Conservation (phyloP, 129 eudicot species). For the Logfia minima region DNA sequence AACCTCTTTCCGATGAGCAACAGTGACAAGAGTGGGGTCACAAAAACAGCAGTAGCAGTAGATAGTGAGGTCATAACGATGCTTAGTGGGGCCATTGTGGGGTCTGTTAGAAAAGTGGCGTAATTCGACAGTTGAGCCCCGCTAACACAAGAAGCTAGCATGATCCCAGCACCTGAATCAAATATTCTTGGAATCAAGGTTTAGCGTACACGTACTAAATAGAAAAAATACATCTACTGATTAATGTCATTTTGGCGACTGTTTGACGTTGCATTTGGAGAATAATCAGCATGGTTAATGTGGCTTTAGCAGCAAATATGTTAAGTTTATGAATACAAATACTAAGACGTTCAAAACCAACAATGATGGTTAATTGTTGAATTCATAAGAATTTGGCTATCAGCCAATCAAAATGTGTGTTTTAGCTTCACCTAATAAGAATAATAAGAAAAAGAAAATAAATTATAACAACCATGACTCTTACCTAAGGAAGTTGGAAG, state of each 20-base stretch:
- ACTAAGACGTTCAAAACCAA: not conserved
- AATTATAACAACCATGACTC: not conserved
- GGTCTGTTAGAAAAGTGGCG: constrained; percentile 90
- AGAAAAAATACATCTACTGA: not conserved
- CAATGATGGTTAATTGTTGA: not conserved
- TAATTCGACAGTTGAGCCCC: constrained; percentile 98
- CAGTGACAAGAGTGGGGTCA: constrained; percentile 81
- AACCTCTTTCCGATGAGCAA: constrained; percentile 85
- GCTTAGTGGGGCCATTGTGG: constrained; percentile 93
- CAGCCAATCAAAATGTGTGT: not conserved
- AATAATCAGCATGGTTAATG: not conserved
- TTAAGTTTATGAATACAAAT: not conserved
- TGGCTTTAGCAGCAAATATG: not conserved
- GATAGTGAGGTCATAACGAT: constrained; percentile 96
- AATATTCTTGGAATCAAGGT: constrained; percentile 8
- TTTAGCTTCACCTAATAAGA: not conserved
- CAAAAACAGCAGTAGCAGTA: constrained; percentile 83
- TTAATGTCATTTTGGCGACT: no score
- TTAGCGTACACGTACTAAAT: not conserved
- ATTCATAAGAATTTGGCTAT: constrained; percentile 1
- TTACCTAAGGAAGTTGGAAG: constrained; percentile 88
- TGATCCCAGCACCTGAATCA: constrained; percentile 89
- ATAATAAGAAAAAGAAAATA: not conserved
- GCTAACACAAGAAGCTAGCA: constrained; percentile 91
- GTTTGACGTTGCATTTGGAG: not conserved